phyloP scores from a whole-genome alignment of 2,329 filamentous ascomycete genomes.

The Elsinoe australis region DNA sequence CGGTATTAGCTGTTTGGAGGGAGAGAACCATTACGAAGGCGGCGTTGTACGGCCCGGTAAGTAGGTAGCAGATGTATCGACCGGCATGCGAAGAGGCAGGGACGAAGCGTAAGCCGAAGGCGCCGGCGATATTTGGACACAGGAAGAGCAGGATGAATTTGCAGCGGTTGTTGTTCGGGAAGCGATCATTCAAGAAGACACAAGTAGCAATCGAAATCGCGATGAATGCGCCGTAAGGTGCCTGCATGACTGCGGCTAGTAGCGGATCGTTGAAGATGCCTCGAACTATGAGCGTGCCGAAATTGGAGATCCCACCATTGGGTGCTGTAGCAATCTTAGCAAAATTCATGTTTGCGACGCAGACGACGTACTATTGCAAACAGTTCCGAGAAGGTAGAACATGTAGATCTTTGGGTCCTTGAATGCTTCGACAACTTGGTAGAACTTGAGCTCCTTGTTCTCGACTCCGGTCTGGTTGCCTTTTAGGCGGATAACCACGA shows the following conservation, averaged over 20 bases:
- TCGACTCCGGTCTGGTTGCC: conserved; percentile 53
- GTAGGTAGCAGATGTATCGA: conserved; percentile 51
- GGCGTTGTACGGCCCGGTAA: conserved; percentile 49
- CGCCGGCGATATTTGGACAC: conserved; percentile 52
- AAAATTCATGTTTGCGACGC: neutral
- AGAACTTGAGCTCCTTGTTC: conserved; percentile 48
- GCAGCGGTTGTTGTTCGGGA: conserved; percentile 20
- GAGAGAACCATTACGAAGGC: conserved; percentile 44
- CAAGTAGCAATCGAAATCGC: conserved; percentile 42
- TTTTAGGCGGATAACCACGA: conserved; percentile 47
- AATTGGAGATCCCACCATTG: conserved; percentile 48
- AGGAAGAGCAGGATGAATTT: conserved; percentile 34
- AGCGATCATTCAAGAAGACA: conserved; percentile 40
- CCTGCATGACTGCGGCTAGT: conserved; percentile 46
- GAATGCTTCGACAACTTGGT: conserved; percentile 49
- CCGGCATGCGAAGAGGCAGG: conserved; percentile 44
- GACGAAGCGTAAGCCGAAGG: conserved; percentile 52
- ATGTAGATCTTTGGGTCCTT: conserved; percentile 51
- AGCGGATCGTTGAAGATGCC: conserved; percentile 48
- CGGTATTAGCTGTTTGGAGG: conserved; percentile 42
- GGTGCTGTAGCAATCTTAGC: neutral
- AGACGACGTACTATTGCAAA: conserved; percentile 42
- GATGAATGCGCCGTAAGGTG: conserved; percentile 43
- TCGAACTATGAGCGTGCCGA: conserved; percentile 50
- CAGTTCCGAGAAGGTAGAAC: conserved; percentile 44